Conservation (phyloP, 1,284 basidiomycete genomes). For the Golubevia sp. region DNA sequence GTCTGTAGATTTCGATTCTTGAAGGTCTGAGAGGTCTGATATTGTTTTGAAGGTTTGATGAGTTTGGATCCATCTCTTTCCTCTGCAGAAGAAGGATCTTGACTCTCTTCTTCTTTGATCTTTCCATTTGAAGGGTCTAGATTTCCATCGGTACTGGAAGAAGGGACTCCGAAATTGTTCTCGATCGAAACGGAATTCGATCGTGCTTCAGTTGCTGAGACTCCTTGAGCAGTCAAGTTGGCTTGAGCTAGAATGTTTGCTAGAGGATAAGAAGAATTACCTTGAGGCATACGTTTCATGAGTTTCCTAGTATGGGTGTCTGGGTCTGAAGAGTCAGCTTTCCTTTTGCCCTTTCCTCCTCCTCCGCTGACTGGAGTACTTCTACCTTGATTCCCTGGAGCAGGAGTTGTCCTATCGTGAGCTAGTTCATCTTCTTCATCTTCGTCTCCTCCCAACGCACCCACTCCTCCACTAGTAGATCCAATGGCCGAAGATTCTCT, state of each 20-base stretch:
- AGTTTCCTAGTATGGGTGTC: conserved; percentile 3
- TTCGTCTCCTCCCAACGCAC: conserved; percentile 8
- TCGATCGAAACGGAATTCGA: too few species aligned
- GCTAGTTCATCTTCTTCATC: not conserved
- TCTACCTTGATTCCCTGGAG: not conserved
- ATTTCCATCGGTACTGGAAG: conserved; percentile 7
- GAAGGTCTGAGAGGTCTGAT: not conserved
- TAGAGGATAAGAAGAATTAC: conserved; percentile 11
- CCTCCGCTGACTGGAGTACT: too few species aligned
- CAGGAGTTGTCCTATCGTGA: not conserved
- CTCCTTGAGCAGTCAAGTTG: not conserved
- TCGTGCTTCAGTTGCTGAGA: conserved; percentile 12
- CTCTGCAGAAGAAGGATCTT: not conserved
- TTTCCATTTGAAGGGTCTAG: too few species aligned
- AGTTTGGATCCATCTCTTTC: not conserved
- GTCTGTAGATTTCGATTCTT: too few species aligned
- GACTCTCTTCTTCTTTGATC: not conserved
- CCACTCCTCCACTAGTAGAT: conserved; percentile 40
- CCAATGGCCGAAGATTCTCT: not conserved
- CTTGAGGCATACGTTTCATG: conserved; percentile 14
- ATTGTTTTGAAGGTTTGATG: not conserved
- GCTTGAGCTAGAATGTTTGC: conserved; percentile 15
- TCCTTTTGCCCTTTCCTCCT: conserved; percentile 14
- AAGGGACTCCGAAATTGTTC: conserved; percentile 20
- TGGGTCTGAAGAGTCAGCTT: conserved; percentile 13